phyloP scores from a whole-genome alignment of 2,329 filamentous ascomycete species.

The Penicillium sp. region DNA sequence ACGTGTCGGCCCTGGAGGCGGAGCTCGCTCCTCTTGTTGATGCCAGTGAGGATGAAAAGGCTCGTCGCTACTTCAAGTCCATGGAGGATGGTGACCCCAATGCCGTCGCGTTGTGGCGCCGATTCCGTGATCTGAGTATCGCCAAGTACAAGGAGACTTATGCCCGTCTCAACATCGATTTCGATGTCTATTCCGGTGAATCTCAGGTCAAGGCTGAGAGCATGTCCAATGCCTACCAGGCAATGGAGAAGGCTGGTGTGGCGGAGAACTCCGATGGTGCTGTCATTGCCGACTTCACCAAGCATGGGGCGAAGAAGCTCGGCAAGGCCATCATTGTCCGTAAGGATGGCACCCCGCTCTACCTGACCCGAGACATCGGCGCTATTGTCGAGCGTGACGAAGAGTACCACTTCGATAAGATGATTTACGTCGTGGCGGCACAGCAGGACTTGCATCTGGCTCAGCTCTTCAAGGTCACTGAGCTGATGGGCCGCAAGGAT shows the following conservation, averaged over 20 bases:
- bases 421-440: conserved; percentile 61
- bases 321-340: conserved; percentile 62
- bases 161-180: conserved; percentile 58
- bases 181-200: conserved; percentile 64
- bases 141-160: conserved; percentile 60
- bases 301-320: conserved; percentile 61
- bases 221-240: conserved; percentile 55
- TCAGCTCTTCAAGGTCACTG: conserved; percentile 60
- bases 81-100: conserved; percentile 59
- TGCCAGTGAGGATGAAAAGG: conserved; percentile 55
- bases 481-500: conserved; percentile 57
- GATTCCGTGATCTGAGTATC: conserved; percentile 60
- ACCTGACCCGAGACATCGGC: conserved; percentile 64
- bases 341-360: conserved; percentile 61
- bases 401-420: conserved; percentile 59
- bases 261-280: conserved; percentile 61
- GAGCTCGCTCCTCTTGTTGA: conserved; percentile 47
- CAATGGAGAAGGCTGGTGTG: conserved; percentile 55
- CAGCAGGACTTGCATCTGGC: conserved; percentile 61
- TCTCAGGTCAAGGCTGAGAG: conserved; percentile 60
- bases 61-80: conserved; percentile 60
- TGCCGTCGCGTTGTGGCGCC: conserved; percentile 56
- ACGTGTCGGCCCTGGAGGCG: conserved; percentile 45
- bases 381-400: conserved; percentile 59
- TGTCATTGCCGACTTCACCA: conserved; percentile 62